Percentiles rank a stretch among this genome's conserved stretches.
phyloP scores from a whole-genome alignment of 164 flowering plant genomes.

The Vitis vinifera region ASM3070453v1 NC_081817.1:19536001-19536500 shows the following conservation, averaged over 20 bases:
- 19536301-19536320: conserved; percentile 81
- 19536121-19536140: conserved; percentile 87
- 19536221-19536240: conserved; percentile 79
- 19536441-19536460: conserved; percentile 87
- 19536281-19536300: conserved; percentile 40
- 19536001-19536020: conserved; percentile 77
- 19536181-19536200: conserved; percentile 47
- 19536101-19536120: conserved; percentile 68
- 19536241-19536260: conserved; percentile 59
- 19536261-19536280: conserved; percentile 57
- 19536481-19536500: conserved; percentile 67
- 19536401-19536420: conserved; percentile 62
- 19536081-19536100: conserved; percentile 43
- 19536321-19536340: conserved; percentile 79
- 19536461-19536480: conserved; percentile 75
- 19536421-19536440: conserved; percentile 92
- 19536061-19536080: conserved; percentile 46
- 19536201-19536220: conserved; percentile 95
- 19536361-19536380: conserved; percentile 87
- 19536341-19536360: conserved; percentile 60
- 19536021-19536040: conserved; percentile 72
- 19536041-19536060: conserved; percentile 66
- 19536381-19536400: conserved; percentile 54
- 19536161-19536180: conserved; percentile 55
- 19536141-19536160: conserved; percentile 70